Percentiles rank a stretch among this genome's conserved stretches.
Evolutionary conservation across 1,139 yeast genomes (phyloP).

Genomic region (Blastobotrys ciferrii): DNA sequence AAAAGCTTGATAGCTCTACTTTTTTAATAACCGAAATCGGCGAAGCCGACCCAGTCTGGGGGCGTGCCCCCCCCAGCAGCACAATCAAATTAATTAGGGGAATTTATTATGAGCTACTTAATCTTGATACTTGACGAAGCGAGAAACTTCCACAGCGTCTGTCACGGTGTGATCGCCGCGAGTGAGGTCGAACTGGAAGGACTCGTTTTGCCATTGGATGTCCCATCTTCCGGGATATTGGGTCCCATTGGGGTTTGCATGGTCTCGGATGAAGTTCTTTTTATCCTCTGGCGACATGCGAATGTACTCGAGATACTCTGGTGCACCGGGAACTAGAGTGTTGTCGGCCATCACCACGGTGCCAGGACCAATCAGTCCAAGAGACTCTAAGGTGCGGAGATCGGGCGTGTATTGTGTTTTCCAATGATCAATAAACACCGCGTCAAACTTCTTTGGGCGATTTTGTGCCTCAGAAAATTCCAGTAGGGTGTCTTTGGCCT

Average conservation of each 20-base stretch:
- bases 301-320: constrained; percentile 9
- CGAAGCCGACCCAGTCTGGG: too few species aligned
- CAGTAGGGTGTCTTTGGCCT: constrained; percentile 20
- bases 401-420: constrained; percentile 21
- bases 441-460: constrained; percentile 17
- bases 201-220: neutral
- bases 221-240: constrained; percentile 4
- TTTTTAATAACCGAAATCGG: too few species aligned
- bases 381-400: constrained; percentile 13
- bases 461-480: constrained; percentile 16
- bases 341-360: constrained; percentile 24
- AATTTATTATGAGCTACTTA: too few species aligned
- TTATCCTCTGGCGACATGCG: constrained; percentile 4
- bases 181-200: neutral
- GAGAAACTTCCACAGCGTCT: neutral
- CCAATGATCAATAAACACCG: constrained; percentile 24
- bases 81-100: too few species aligned
- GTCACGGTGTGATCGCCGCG: neutral
- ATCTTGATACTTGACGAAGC: neutral
- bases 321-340: constrained; percentile 17
- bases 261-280: constrained; percentile 6
- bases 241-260: neutral
- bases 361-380: constrained; percentile 20
- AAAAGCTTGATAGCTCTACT: too few species aligned
- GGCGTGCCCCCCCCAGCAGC: too few species aligned